phyloP scores from a whole-genome alignment of 1,139 yeast species.

The Suhomyces choctaworum region DNA sequence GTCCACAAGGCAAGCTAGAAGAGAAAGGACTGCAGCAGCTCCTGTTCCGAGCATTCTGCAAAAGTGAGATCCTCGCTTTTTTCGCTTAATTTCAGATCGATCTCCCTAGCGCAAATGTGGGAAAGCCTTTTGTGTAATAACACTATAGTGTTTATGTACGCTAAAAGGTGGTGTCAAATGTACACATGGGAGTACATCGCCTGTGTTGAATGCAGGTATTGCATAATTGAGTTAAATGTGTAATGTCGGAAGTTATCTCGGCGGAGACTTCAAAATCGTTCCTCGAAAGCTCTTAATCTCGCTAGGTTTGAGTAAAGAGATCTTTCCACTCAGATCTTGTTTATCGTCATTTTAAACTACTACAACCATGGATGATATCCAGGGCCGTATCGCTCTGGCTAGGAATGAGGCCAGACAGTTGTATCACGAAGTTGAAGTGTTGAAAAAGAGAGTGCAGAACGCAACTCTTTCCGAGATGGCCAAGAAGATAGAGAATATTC shows the following conservation, averaged over 20 bases:
- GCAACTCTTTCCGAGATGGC: slow-evolving; percentile 46
- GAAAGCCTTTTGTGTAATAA: slow-evolving; percentile 1
- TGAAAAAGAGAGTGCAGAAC: slow-evolving; percentile 46
- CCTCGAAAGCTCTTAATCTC: too few relatives aligned
- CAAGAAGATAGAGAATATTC: slow-evolving; percentile 27
- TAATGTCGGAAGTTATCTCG: too few relatives aligned
- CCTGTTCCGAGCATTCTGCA: slow-evolving; percentile 30
- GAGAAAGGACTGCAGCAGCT: slow-evolving; percentile 45
- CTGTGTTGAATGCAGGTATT: too few relatives aligned
- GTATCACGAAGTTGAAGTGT: slow-evolving; percentile 49
- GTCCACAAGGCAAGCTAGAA: slow-evolving; percentile 26
- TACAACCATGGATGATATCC: too few relatives aligned
- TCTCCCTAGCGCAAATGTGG: slow-evolving; percentile 1
- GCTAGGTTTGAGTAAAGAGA: too few relatives aligned
- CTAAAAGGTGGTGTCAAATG: too few relatives aligned
- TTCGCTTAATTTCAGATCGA: not conserved
- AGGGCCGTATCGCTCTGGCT: slow-evolving; percentile 38
- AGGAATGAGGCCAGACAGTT: slow-evolving; percentile 48
- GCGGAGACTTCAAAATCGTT: too few relatives aligned
- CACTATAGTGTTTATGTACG: too few relatives aligned
- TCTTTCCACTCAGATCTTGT: too few relatives aligned
- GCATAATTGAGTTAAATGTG: too few relatives aligned
- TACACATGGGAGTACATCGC: too few relatives aligned
- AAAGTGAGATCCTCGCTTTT: slow-evolving; percentile 3
- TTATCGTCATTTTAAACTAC: too few relatives aligned